Base-by-base conservation (phyloP, 345 rosid genomes). In the Corchorus capsularis region DNA sequence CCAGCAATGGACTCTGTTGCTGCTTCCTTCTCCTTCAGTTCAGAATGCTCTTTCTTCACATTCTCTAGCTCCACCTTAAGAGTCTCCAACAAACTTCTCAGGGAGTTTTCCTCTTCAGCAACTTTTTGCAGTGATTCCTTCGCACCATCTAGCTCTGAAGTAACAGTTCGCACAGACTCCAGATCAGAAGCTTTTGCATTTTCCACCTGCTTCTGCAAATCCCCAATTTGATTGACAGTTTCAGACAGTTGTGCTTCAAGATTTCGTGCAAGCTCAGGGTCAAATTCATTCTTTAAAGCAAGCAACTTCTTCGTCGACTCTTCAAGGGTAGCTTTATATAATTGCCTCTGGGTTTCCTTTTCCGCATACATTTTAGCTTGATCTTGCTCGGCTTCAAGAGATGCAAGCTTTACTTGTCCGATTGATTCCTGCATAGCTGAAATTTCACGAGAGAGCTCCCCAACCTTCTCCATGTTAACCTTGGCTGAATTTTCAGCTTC, bases 1-100 rank as follows among this genome's bases (percentile, higher is more conserved):
- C 94, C 99, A 76, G 94, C 92, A 75, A 89, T 57, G 14, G 94
- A 81, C 79, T 95, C 98, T 7, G 93, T 91, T 84, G 92, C 97
- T 13, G 92, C 87, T 80, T 95, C 98, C 85, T 91, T 89, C 68
- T 87, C 89, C 84, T 83, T 90, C 83, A 89, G 86, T 79, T 89
- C 96, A 34, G 82, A 37, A 71, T 89, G 92, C 78, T 92, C 93
- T 62, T 72, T 84, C 89, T 92, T 93, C 82, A 93, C 91, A 78
- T 80, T 92, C 79, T 89, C 91, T 54, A 95, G 63, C 82, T 93
- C 91, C 80, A 74, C 69, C 85, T 87, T 89, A 41, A 93, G 94
- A 75, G 96, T 86, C 68, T 90, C 94, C 86, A 89, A 80, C 83
- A 86, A 82, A 71, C 71, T 85, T 67, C 78, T 82, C 84, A 93